phyloP scores from a whole-genome alignment of 257 asterid species.

The Przewalskia tangutica region DNA sequence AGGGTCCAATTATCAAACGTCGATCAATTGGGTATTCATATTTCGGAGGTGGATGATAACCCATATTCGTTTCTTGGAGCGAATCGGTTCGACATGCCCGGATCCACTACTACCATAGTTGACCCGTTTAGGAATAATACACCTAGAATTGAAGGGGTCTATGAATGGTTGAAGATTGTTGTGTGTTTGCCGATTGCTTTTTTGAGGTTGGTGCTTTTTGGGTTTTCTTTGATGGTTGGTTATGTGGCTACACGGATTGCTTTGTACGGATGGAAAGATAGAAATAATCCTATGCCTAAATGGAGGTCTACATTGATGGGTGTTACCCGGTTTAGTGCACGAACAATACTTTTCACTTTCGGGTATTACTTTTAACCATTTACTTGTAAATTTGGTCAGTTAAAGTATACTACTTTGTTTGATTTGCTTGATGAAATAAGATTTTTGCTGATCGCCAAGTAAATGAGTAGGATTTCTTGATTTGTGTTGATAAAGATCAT shows the following conservation, averaged over 20 bases:
- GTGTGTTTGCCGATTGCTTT: conserved; percentile 64
- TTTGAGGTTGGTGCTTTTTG: conserved; percentile 54
- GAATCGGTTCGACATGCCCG: conserved; percentile 48
- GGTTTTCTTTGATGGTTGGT: conserved; percentile 51
- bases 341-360: conserved; percentile 75
- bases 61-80: conserved; percentile 66
- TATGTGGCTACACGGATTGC: conserved; percentile 57
- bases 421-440: not conserved
- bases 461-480: not conserved
- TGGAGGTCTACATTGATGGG: conserved; percentile 85
- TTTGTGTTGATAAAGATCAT: not conserved
- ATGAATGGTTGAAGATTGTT: conserved; percentile 84
- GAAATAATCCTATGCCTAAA: conserved; percentile 69
- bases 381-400: not conserved
- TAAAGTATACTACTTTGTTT: not conserved
- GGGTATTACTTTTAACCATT: conserved; percentile 35
- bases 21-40: not conserved
- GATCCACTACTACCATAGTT: conserved; percentile 43
- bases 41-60: conserved; percentile 20
- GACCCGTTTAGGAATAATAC: conserved; percentile 80
- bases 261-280: conserved; percentile 73
- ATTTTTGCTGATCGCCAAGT: not conserved
- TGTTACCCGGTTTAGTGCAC: conserved; percentile 65
- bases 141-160: conserved; percentile 54
- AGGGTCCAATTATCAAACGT: not conserved